Evolutionary conservation across 768 basidiomycete genomes (phyloP).

Genomic region (Asterophora lycoperdoides): DNA sequence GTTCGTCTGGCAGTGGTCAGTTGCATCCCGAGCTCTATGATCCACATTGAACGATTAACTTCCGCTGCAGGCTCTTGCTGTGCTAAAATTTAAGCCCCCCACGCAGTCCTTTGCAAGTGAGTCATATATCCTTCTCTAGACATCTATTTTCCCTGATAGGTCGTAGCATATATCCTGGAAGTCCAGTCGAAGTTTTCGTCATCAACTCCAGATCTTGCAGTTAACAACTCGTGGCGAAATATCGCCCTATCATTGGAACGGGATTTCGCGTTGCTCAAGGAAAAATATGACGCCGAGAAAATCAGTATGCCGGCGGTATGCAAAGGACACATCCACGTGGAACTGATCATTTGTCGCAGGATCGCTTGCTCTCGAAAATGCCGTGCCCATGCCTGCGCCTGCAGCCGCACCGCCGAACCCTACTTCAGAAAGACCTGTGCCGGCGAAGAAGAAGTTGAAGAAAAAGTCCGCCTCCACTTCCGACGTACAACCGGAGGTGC

Average conservation of each 20-base stretch:
- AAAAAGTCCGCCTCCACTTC: constrained; percentile 13
- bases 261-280: constrained; percentile 33
- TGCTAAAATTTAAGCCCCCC: constrained; percentile 41
- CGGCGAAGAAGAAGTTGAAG: constrained; percentile 18
- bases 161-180: constrained; percentile 42
- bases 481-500: constrained; percentile 12
- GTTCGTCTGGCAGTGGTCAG: constrained; percentile 41
- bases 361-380: constrained; percentile 21
- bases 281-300: constrained; percentile 37
- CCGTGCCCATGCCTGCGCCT: constrained; percentile 13
- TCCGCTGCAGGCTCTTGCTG: constrained; percentile 38
- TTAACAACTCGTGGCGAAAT: constrained; percentile 34
- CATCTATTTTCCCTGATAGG: neutral
- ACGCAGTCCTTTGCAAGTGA: constrained; percentile 38
- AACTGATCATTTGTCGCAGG: constrained; percentile 3
- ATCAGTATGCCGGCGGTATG: constrained; percentile 30
- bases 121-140: constrained; percentile 8
- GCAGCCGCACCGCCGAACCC: constrained; percentile 6
- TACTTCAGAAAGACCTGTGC: constrained; percentile 9
- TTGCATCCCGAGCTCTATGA: constrained; percentile 2
- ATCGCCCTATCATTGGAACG: constrained; percentile 40
- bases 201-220: constrained; percentile 16
- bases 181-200: constrained; percentile 33
- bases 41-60: constrained; percentile 1
- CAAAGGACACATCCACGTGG: constrained; percentile 2